Evolutionary conservation across 75 land plant genomes (phyloP).

Genomic region (Azolla pinnata): DNA sequence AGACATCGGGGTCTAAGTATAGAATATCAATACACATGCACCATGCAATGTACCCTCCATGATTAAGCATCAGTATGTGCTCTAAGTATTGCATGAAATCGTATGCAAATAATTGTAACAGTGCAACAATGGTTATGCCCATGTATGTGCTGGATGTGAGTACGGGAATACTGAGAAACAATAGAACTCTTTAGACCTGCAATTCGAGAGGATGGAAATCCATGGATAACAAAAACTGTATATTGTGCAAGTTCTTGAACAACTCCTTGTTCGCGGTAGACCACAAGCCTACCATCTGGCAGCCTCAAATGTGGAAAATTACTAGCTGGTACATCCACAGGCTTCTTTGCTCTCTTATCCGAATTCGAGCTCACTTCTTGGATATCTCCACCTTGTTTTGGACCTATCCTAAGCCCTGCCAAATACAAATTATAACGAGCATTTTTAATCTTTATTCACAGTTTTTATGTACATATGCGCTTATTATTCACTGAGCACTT

Average conservation of each 20-base stretch:
- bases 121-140: background rate
- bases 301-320: slow-evolving; percentile 49
- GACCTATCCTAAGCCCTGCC: slow-evolving; percentile 43
- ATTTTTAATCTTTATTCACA: background rate
- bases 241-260: slow-evolving; percentile 53
- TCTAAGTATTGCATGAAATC: background rate
- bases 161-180: background rate
- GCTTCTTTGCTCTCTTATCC: slow-evolving; percentile 18
- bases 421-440: slow-evolving; percentile 2
- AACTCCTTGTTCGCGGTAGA: slow-evolving; percentile 73
- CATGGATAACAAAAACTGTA: slow-evolving; percentile 56
- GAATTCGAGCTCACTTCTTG: background rate
- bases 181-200: slow-evolving; percentile 44
- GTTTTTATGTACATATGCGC: background rate
- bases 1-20: too few relatives aligned
- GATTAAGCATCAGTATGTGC: too few relatives aligned
- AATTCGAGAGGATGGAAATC: slow-evolving; percentile 75
- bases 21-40: too few relatives aligned
- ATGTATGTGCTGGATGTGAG: background rate
- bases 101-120: background rate
- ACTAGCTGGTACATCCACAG: slow-evolving; percentile 38
- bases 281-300: slow-evolving; percentile 69
- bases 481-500: background rate
- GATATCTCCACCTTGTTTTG: slow-evolving; percentile 2
- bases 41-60: too few relatives aligned